Base-by-base conservation (phyloP, 2,329 filamentous ascomycete genomes). In the Neodidymelliopsis sp. region DNA sequence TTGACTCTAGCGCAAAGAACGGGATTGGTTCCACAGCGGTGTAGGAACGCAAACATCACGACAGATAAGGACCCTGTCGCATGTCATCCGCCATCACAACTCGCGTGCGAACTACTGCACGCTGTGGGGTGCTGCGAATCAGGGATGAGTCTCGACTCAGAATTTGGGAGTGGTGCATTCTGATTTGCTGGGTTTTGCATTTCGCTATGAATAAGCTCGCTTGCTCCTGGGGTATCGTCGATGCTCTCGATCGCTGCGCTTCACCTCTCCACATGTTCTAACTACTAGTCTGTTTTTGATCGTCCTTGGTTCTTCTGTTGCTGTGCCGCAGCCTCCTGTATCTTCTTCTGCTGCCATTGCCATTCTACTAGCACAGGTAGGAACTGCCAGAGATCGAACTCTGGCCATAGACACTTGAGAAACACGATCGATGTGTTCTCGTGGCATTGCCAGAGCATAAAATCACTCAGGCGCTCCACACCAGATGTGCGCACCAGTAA, bases 401-500 rank as follows among this genome's bases (percentile, higher is more conserved):
- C 91, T 2, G 94, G 94, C 94, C 94, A 99, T 54, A 96, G 79
- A 57, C 90, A 94, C 63, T 96, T 84, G 47, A 97, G 76, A 70
- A 97, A 99, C 51, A 95, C 90, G 57, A 99, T 88, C 52, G 96
- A 89, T 0, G 94, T 97, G 56, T 93, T 81, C 67, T 96, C 85
- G 68, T 97, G 92, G 64, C 90, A 94, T 74, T 99, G 94, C 94
- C 94, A 99, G 24, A 99, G 85, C 92, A 99, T 94, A 65, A 97
- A 99, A 71, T 99, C 94, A 68, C 91, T 97, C 50, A 99, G 78
- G 37, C 94, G 84, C 72, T 92, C 88, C 11, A 99, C 94, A 20
- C 92, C 93, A 55, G 91, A 97, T 4, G 94, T 99, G 39, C 94
- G 85, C 39, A 99, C 83, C 44, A 99, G 86, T 10, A 99, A 81